Evolutionary conservation across 495 filamentous ascomycete species (phyloP).

Genomic region (Daldinia decipiens): DNA sequence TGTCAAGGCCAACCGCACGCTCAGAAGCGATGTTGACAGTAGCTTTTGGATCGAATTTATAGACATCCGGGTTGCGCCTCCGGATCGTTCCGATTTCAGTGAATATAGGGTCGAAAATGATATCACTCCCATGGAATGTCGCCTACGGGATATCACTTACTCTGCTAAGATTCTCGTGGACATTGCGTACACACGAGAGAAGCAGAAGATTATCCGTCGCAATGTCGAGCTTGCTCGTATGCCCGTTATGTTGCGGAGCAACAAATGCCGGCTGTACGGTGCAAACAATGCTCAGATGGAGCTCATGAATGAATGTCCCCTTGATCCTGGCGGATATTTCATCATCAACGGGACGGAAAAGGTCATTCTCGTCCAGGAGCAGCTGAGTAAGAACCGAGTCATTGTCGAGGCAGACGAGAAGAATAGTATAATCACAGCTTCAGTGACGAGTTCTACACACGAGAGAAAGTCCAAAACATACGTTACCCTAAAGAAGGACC

Average conservation of each 20-base stretch:
- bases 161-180: constrained; percentile 91
- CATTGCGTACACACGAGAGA: constrained; percentile 83
- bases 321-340: constrained; percentile 98
- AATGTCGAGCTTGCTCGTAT: constrained; percentile 86
- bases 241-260: constrained; percentile 96
- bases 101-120: constrained; percentile 67
- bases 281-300: constrained; percentile 87
- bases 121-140: constrained; percentile 92
- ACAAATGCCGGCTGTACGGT: constrained; percentile 84
- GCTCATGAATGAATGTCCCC: constrained; percentile 87
- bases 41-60: constrained; percentile 89
- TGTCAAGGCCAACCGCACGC: constrained; percentile 82
- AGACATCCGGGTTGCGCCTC: constrained; percentile 83
- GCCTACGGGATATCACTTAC: constrained; percentile 94
- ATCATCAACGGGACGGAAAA: constrained; percentile 88
- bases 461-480: constrained; percentile 98
- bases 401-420: constrained; percentile 93
- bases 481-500: constrained; percentile 89
- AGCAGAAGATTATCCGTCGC: constrained; percentile 71
- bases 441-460: constrained; percentile 97
- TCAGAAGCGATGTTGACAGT: constrained; percentile 88
- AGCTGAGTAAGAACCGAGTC: constrained; percentile 97
- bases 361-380: constrained; percentile 97
- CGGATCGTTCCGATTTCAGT: constrained; percentile 78
- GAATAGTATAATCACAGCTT: constrained; percentile 92